These are phyloP conservation scores for Begonia peltatifolia DNA, from an alignment of 306 rosid species.

Conservation along the genomic window DNA sequence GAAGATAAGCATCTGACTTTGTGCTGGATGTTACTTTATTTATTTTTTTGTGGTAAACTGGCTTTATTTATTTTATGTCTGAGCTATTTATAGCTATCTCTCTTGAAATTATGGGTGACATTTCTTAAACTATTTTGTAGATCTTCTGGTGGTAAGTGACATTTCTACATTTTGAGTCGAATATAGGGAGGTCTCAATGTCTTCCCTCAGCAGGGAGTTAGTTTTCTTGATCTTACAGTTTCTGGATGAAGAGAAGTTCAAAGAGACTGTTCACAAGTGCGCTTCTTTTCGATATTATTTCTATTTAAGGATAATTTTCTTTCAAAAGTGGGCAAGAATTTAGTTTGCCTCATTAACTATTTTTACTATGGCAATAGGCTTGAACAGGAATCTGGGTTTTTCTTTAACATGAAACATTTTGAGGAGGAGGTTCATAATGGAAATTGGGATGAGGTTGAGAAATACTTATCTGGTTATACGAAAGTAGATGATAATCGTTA, in stretches of 20 bases:
- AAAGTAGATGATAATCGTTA: slow-evolving; percentile 95
- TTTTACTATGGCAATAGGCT: slow-evolving; percentile 37
- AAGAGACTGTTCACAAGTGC: slow-evolving; percentile 97
- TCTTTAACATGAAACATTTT: slow-evolving; percentile 91
- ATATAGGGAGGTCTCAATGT: slow-evolving; percentile 37
- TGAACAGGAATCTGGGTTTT: slow-evolving; percentile 97
- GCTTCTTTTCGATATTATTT: slow-evolving; percentile 11
- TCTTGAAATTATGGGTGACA: slow-evolving; percentile 1
- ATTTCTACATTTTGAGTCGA: too few relatives aligned
- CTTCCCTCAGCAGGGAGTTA: slow-evolving; percentile 93
- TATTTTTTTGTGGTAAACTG: slow-evolving; percentile 6
- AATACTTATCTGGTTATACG: slow-evolving; percentile 88
- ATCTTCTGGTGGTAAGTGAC: slow-evolving; percentile 34
- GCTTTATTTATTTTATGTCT: slow-evolving; percentile 8
- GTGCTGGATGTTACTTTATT: slow-evolving; percentile 4
- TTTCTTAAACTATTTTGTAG: slow-evolving; percentile 21
- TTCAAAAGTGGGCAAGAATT: slow-evolving; percentile 5
- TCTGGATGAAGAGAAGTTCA: slow-evolving; percentile 95
- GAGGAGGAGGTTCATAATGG: slow-evolving; percentile 98
- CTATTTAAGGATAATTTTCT: slow-evolving; percentile 4
- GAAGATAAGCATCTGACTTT: slow-evolving; percentile 21
- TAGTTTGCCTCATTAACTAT: slow-evolving; percentile 19
- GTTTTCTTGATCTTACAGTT: slow-evolving; percentile 99
- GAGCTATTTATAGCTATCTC: slow-evolving; percentile 15
- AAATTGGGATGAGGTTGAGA: slow-evolving; percentile 98